Evolutionary conservation across 1,284 basidiomycete genomes (phyloP).

Genomic region (Prillingera fragicola): DNA sequence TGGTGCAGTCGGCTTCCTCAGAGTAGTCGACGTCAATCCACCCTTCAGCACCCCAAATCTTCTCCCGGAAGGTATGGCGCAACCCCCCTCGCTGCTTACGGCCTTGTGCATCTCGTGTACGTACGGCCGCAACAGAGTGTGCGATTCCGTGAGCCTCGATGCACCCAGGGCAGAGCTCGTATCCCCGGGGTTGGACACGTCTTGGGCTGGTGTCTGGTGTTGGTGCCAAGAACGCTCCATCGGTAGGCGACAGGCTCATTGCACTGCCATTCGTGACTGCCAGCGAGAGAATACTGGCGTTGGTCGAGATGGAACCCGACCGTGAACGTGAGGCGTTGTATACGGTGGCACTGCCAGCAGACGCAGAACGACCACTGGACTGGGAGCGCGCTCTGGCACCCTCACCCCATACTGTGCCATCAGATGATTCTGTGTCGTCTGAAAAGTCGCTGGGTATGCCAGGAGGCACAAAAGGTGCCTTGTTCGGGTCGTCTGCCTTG

Average conservation of each 20-base stretch:
- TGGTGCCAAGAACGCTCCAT: constrained; percentile 7
- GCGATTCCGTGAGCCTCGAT: constrained; percentile 68
- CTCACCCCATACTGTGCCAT: constrained; percentile 20
- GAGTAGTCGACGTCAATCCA: constrained; percentile 75
- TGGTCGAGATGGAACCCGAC: constrained; percentile 23
- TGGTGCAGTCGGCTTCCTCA: constrained; percentile 67
- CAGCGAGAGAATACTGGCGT: constrained; percentile 14
- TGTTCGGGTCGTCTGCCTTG: constrained; percentile 32
- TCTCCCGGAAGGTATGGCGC: constrained; percentile 76
- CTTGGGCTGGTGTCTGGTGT: not conserved
- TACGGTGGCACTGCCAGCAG: constrained; percentile 18
- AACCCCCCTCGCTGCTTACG: constrained; percentile 52
- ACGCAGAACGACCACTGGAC: not conserved
- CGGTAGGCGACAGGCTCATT: constrained; percentile 16
- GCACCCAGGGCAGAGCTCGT: constrained; percentile 74
- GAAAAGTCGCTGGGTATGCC: constrained; percentile 11
- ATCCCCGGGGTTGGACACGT: constrained; percentile 53
- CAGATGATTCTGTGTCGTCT: constrained; percentile 18
- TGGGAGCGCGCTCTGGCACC: constrained; percentile 1
- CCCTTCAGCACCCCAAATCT: constrained; percentile 69
- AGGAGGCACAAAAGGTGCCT: constrained; percentile 22
- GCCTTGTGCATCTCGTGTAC: no score
- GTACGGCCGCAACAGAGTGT: constrained; percentile 56
- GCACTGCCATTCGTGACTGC: constrained; percentile 18
- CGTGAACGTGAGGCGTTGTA: constrained; percentile 19